Evolutionary conservation across 768 basidiomycete genomes (phyloP).

Genomic region (Kwoniella dejecticola): DNA sequence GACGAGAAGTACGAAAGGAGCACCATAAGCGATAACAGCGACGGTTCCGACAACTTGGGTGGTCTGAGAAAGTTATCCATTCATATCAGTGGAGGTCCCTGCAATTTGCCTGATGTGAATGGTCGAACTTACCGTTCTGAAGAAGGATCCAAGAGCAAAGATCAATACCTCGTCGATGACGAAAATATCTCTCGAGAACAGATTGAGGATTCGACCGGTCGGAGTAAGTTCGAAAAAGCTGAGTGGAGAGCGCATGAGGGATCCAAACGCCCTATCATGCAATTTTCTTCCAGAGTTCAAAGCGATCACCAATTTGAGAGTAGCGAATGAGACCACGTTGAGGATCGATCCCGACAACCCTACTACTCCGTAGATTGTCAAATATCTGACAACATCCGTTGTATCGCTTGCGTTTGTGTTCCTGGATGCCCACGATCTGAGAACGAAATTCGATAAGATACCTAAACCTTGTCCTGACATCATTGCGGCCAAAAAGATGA

Average conservation of each 20-base stretch:
- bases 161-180: slow-evolving; percentile 76
- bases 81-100: too few relatives aligned
- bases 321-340: slow-evolving; percentile 63
- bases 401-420: slow-evolving; percentile 67
- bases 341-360: slow-evolving; percentile 65
- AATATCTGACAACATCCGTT: slow-evolving; percentile 60
- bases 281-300: slow-evolving; percentile 71
- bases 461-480: slow-evolving; percentile 64
- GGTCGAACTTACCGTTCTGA: slow-evolving; percentile 67
- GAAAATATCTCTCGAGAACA: slow-evolving; percentile 80
- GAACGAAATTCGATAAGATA: slow-evolving; percentile 60
- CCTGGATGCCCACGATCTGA: slow-evolving; percentile 81
- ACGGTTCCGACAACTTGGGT: slow-evolving; percentile 53
- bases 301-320: slow-evolving; percentile 77
- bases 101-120: too few relatives aligned
- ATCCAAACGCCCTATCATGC: slow-evolving; percentile 66
- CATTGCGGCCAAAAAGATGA: slow-evolving; percentile 63
- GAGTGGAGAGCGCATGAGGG: slow-evolving; percentile 79
- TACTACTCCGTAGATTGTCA: slow-evolving; percentile 67
- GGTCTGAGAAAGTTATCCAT: too few relatives aligned
- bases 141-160: slow-evolving; percentile 70
- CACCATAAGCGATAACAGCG: slow-evolving; percentile 73
- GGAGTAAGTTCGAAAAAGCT: slow-evolving; percentile 90
- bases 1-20: slow-evolving; percentile 77
- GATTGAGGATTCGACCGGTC: slow-evolving; percentile 81